Conservation (phyloP, 176 grass and related monocot species). For the Neostapfia colusana region DNA sequence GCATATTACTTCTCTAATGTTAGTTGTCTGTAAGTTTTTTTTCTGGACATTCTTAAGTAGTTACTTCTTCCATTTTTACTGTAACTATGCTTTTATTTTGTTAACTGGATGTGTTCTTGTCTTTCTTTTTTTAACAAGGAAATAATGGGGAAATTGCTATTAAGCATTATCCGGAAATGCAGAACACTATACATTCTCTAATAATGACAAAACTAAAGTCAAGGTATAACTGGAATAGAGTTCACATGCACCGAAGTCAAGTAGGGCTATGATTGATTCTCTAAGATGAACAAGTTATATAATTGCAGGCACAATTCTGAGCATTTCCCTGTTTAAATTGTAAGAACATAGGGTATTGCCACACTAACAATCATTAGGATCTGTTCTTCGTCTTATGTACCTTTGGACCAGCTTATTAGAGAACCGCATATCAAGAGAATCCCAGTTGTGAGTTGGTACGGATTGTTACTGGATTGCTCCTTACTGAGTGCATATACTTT, state of each 20-base stretch:
- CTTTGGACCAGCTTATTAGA: background rate
- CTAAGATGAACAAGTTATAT: background rate
- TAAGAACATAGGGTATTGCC: conserved; percentile 1
- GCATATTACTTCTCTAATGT: conserved; percentile 1
- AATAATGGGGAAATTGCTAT: background rate
- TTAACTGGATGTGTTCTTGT: background rate
- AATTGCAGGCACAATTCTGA: background rate
- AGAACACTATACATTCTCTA: background rate
- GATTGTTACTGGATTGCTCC: conserved; percentile 13
- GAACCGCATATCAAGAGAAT: background rate
- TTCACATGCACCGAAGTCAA: background rate
- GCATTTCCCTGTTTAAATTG: background rate
- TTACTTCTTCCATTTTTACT: background rate
- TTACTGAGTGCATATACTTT: conserved; percentile 17
- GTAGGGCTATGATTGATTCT: background rate
- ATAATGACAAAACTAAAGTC: background rate
- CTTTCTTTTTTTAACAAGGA: too few species aligned
- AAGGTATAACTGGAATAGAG: conserved; percentile 6
- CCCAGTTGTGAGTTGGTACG: background rate
- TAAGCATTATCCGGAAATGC: background rate
- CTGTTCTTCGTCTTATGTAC: background rate
- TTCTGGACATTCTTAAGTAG: background rate
- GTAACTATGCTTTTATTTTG: conserved; percentile 6
- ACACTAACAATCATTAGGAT: background rate
- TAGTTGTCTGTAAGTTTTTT: conserved; percentile 7